Base-by-base conservation (phyloP, 2,329 filamentous ascomycete species). In the Colletotrichum sp. region DNA sequence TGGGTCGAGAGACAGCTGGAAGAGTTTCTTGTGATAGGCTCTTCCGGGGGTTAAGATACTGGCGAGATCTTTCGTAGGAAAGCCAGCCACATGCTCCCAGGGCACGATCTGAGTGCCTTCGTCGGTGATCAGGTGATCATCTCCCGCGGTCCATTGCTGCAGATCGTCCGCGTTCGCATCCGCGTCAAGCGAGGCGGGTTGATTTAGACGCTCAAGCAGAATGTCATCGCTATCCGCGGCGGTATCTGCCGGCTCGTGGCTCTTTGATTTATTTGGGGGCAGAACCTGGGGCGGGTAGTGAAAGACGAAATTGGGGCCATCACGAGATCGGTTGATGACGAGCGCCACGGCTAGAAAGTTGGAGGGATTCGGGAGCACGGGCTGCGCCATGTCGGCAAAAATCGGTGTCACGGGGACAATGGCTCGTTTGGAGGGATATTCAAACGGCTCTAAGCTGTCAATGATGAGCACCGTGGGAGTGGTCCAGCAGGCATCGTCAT, bases 271-370 rank as follows among this genome's bases (percentile, higher is more conserved):
- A 26, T 78, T 88, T 84, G 81, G 87, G 85, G 79, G 82, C 10
- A 81, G 82, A 59, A 91, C 87, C 63, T 86, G 83, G n/a, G 93
- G 90, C n/a, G 95, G 95, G 81, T 97, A 97, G 84, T 98, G 95
- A 84, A 96, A 98, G 80, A 97, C 94, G 80, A 97, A 94, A 78
- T 93, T 92, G 32, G 95, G 94, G 18, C 95, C 95, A 79, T 95
- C 94, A 78, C 94, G 92, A 39, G 94, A 95, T 78, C 94, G 91
- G 80, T 92, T 92, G 80, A 95, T 92, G 78, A 96, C 92, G 52
- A 96, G 90, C 68, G 95, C 92, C 73, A 96, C 92, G 57, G 93
- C 94, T 68, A 96, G 84, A 78, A 92, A 89, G 81, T 91, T 92
- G 78, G 89, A 87, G 43, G 85, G 82, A 81, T 87, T 90, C 71